Conservation (phyloP, 345 rosid genomes). For the Triadica sebifera region DNA sequence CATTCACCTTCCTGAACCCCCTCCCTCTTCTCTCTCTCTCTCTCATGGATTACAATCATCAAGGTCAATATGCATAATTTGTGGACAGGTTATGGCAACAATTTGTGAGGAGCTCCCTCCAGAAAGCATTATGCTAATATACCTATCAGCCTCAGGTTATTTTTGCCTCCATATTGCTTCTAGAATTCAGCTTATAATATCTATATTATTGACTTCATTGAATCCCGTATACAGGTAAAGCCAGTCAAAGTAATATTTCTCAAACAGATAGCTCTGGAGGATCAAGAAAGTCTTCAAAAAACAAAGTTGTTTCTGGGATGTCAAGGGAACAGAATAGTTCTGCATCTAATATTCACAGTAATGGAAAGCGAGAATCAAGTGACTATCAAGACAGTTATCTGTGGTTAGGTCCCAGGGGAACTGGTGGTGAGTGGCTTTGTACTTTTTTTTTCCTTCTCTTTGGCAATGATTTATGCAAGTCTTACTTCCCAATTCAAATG, state of each 20-base stretch:
- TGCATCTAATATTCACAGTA: slow-evolving; percentile 44
- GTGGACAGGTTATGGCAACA: slow-evolving; percentile 81
- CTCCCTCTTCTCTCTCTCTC: too few species aligned
- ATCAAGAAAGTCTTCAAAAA: slow-evolving; percentile 58
- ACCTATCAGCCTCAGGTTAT: slow-evolving; percentile 83
- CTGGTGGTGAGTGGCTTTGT: slow-evolving; percentile 51
- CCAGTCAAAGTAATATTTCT: slow-evolving; percentile 36
- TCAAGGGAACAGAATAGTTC: slow-evolving; percentile 51
- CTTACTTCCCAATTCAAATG: slow-evolving; percentile 7
- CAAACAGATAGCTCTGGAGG: slow-evolving; percentile 52
- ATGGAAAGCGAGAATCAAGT: slow-evolving; percentile 48
- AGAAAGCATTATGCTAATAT: slow-evolving; percentile 72
- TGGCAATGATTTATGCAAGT: slow-evolving; percentile 9
- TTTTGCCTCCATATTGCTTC: slow-evolving; percentile 24
- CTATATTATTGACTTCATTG: slow-evolving; percentile 17
- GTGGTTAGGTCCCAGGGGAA: slow-evolving; percentile 79
- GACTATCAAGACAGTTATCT: slow-evolving; percentile 49
- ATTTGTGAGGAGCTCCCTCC: slow-evolving; percentile 83
- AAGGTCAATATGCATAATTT: slow-evolving; percentile 15
- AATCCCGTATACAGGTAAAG: slow-evolving; percentile 53
- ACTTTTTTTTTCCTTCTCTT: slow-evolving; percentile 1
- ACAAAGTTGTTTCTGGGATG: slow-evolving; percentile 45
- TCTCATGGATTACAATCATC: slow-evolving; percentile 7
- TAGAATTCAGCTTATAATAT: slow-evolving; percentile 8
- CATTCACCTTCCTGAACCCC: neutral